Evolutionary conservation across 2,329 filamentous ascomycete species (phyloP), one percentile per base, ranked within the genome.

Genomic region (Cordyceps tenuipes): DNA sequence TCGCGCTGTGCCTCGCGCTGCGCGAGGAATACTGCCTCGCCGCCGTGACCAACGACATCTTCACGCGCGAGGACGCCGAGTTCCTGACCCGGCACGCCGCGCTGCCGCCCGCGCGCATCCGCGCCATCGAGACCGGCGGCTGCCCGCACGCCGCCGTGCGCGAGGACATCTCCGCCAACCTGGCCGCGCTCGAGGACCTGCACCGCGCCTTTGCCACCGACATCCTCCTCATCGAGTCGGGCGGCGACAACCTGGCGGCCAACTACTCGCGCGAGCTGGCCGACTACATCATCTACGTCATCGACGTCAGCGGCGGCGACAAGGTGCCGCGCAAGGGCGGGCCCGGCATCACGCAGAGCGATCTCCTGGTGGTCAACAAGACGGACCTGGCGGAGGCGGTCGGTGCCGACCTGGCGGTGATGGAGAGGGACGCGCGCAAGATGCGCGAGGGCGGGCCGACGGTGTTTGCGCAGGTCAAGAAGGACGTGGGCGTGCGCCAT

Each of bases 21-120:
- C 89, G 94, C 63, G 80, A 86, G 55, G 79, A 83, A 59, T 92
- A 90, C 82, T 91, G 87, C 70, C 89, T 99, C 69, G 94, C 94
- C 0, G 94, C 91, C 62, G 93, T 99, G 23, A 99, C 94, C 54
- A 97, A 97, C 81, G 93, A 97, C 80, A 97, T 97, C 80, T 97
- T 97, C 81, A 97, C 93, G 23, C 88, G 89, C 65, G 94, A 99
- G 77, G 94, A 99, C 79, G 92, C 92, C 78, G 94, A 97, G 75
- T 99, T 99, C 78, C 86, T 99, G 29, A 96, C 91, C 62, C 86
- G 86, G 61, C 82, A 97, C 81, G 82, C 84, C 65, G 94, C 94
- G 6, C 86, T 97, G 0, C 88, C 92, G 0, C 82, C 92, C 5
- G 74, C 82, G 31, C 90, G 93, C 62, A 97, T 97, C 77, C 85